Evolutionary conservation across 768 basidiomycete genomes (phyloP).

Genomic region (Gyrodon lividus): DNA sequence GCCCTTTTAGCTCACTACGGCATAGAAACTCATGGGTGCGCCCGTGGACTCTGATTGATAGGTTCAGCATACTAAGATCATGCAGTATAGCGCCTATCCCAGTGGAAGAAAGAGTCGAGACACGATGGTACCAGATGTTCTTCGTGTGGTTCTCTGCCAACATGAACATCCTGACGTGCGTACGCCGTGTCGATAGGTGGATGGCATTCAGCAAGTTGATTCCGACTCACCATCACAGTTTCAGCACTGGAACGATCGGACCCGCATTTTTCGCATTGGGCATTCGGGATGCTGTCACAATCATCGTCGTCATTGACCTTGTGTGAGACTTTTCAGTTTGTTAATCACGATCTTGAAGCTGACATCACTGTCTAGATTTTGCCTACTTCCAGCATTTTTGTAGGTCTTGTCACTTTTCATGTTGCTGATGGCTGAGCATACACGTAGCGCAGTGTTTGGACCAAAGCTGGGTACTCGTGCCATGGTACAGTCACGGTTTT

Average conservation of each 20-base stretch:
- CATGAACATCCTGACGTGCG: conserved; percentile 44
- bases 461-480: conserved; percentile 56
- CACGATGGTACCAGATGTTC: conserved; percentile 45
- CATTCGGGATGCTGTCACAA: conserved; percentile 40
- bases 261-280: conserved; percentile 50
- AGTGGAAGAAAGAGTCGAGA: conserved; percentile 36
- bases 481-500: conserved; percentile 56
- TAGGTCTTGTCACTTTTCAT: conserved; percentile 14
- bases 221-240: conserved; percentile 26
- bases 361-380: conserved; percentile 25
- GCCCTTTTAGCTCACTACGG: conserved; percentile 34
- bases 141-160: conserved; percentile 52
- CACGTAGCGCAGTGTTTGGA: conserved; percentile 46
- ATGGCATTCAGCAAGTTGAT: not conserved
- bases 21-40: conserved; percentile 43
- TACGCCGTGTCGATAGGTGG: not conserved
- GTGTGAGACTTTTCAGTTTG: conserved; percentile 30
- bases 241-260: conserved; percentile 50
- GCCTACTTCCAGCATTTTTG: conserved; percentile 39
- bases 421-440: not conserved
- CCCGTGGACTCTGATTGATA: not conserved
- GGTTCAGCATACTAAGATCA: not conserved
- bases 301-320: conserved; percentile 44
- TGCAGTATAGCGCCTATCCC: conserved; percentile 41
- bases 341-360: not conserved